phyloP scores from a whole-genome alignment of 139 green algal genomes.

The Tetratostichococcus sp. region DNA sequence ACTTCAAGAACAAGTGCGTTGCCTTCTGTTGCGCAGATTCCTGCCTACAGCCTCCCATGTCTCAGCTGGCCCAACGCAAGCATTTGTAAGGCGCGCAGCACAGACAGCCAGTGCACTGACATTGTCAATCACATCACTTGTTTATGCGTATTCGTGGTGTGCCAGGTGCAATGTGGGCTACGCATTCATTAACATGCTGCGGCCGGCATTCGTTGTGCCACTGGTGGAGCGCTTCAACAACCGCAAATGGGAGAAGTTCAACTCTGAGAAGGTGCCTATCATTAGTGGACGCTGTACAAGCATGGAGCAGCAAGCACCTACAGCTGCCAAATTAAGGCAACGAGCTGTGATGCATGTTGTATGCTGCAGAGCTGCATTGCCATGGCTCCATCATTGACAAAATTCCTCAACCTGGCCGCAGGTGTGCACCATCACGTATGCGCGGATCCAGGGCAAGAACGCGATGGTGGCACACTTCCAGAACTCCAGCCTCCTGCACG shows the following conservation, averaged over 20 bases:
- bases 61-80: no score
- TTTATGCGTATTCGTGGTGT: background rate
- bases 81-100: no score
- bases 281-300: no score
- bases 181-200: constrained; percentile 97
- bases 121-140: no score
- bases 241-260: constrained; percentile 95
- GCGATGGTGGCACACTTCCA: constrained; percentile 94
- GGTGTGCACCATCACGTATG: constrained; percentile 90
- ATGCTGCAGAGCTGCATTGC: no score
- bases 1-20: constrained; percentile 97
- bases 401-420: background rate
- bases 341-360: no score
- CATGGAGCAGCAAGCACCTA: no score
- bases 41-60: no score
- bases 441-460: constrained; percentile 85
- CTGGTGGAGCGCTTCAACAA: constrained; percentile 88
- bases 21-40: no score
- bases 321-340: no score
- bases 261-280: constrained; percentile 87
- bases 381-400: no score
- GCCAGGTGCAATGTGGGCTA: constrained; percentile 91
- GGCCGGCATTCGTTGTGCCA: constrained; percentile 70
- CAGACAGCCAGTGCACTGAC: no score
- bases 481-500: constrained; percentile 95